Evolutionary conservation across 768 basidiomycete species (phyloP), one percentile per base, ranked within the genome.

Genomic region (Lactarius tabidus): DNA sequence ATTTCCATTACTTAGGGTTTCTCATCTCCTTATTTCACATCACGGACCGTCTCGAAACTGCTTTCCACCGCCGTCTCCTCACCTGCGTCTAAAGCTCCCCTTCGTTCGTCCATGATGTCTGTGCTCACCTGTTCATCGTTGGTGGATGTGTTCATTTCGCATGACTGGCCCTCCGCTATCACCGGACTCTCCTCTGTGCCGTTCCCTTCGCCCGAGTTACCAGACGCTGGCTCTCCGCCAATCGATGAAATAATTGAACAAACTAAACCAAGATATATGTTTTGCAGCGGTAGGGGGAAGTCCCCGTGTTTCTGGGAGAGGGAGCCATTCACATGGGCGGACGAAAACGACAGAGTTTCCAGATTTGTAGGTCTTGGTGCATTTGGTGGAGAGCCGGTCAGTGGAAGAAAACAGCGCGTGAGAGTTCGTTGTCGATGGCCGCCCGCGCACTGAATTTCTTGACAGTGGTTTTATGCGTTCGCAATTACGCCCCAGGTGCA

Each of bases 391-490:
- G 79, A 78, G 62, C 83, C 79, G 63, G 73, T 80, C 12, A 71
- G 78, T 1, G 76, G 80, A 9, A 95, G 93, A 78, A 96, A 95
- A 75, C 90, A 90, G 71, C 82, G 95, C 70, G 95, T 96, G 70
- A 55, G 64, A 23, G 88, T 80, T 18, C 18, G 41, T 39, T 61
- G 20, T 38, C 35, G 14, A 20, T 12, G 36, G 58, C 57, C 20
- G 28, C 38, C 51, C 31, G 39, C 55, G 33, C 58, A 20, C 68
- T 60, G 67, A 59, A 41, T 53, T 62, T 43, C 1, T 10, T 53
- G 63, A 23, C 70, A 98, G 95, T 98, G 93, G 90, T 98, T 97
- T 77, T 99, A 99, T 77, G 97, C 97, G 2, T 98, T 98, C 75
- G 87, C 85, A 29, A 90, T 99, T 59, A 76, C 84, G 0, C 86